Percentiles rank a stretch among this genome's conserved stretches.
Conservation (phyloP, 768 basidiomycete species). For the Leucocoprinus birnbaumii region DNA sequence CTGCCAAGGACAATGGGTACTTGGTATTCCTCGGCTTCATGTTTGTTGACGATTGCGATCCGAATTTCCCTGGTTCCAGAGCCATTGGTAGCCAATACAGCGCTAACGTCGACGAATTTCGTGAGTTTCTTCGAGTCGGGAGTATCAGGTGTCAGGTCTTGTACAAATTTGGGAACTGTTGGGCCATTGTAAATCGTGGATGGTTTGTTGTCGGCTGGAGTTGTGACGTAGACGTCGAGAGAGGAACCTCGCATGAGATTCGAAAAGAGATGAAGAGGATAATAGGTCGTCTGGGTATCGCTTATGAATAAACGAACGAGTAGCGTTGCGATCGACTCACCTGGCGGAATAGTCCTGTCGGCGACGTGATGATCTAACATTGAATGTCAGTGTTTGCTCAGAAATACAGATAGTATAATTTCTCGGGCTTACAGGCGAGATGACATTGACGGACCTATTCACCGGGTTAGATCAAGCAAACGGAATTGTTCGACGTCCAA, state of each 20-base stretch:
- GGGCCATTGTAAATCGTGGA: conserved; percentile 32
- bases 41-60: conserved; percentile 51
- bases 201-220: conserved; percentile 16
- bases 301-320: not conserved
- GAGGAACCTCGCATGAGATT: conserved; percentile 52
- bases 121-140: conserved; percentile 31
- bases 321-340: conserved; percentile 8
- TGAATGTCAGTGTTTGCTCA: not conserved
- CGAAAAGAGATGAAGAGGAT: conserved; percentile 51
- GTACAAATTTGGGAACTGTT: conserved; percentile 52
- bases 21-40: conserved; percentile 33
- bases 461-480: too few relatives aligned
- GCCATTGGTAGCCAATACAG: conserved; percentile 30
- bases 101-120: conserved; percentile 48
- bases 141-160: conserved; percentile 31
- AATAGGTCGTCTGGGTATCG: conserved; percentile 43
- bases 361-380: conserved; percentile 41
- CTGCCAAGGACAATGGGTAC: conserved; percentile 38
- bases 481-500: too few relatives aligned
- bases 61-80: conserved; percentile 34
- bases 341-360: conserved; percentile 36
- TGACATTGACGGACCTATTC: conserved; percentile 41
- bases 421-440: conserved; percentile 34
- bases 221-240: conserved; percentile 33
- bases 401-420: not conserved